phyloP scores from a whole-genome alignment of 345 rosid genomes.

The Combretum micranthum region DNA sequence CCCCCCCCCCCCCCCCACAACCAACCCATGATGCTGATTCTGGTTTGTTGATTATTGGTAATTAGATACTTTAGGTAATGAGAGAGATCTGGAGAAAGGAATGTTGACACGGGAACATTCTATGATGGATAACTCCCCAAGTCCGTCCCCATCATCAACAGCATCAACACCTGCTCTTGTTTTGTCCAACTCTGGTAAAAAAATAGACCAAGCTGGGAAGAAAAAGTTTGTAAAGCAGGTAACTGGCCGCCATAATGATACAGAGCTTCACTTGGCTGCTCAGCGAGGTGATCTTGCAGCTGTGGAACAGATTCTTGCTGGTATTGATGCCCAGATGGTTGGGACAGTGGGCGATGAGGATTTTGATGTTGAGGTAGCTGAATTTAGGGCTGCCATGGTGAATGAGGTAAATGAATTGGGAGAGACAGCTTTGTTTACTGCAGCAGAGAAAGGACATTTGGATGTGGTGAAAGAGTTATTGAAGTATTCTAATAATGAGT shows the following conservation, averaged over 20 bases:
- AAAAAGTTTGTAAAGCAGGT: constrained; percentile 97
- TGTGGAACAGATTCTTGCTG: constrained; percentile 67
- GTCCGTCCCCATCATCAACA: constrained; percentile 78
- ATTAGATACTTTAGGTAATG: constrained; percentile 32
- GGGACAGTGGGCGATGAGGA: constrained; percentile 67
- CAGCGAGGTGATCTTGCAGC: constrained; percentile 78
- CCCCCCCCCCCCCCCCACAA: too few species aligned
- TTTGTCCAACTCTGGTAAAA: constrained; percentile 69
- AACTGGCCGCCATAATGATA: constrained; percentile 80
- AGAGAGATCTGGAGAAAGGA: constrained; percentile 68
- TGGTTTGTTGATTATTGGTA: constrained; percentile 6
- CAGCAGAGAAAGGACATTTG: constrained; percentile 87
- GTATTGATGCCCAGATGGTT: constrained; percentile 60
- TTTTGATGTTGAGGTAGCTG: constrained; percentile 67
- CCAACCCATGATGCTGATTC: background rate
- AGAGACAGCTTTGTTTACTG: constrained; percentile 81
- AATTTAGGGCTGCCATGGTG: constrained; percentile 73
- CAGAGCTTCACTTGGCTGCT: constrained; percentile 82
- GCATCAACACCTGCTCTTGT: constrained; percentile 78
- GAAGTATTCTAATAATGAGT: constrained; percentile 72
- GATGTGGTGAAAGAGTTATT: constrained; percentile 82
- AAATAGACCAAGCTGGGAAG: constrained; percentile 85
- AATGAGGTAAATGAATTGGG: constrained; percentile 93
- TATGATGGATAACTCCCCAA: constrained; percentile 41
- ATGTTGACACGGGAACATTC: constrained; percentile 23